Conservation (phyloP, 2,329 filamentous ascomycete genomes). For the Trichophyton benhamiae region DNA sequence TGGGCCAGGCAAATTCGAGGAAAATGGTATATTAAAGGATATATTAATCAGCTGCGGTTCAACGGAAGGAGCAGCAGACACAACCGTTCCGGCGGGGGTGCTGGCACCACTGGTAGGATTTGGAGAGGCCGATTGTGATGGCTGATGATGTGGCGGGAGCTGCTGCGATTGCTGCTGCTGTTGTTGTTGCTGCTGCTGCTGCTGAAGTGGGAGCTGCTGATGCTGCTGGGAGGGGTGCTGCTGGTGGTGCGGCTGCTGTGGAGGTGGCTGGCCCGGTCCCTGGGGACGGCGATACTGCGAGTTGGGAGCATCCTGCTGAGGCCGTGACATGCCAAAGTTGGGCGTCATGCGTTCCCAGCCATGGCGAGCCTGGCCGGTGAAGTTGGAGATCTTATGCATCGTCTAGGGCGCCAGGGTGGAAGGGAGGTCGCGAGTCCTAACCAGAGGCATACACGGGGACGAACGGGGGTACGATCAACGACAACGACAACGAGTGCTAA, state of each 20-base stretch:
- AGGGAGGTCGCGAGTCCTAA: background rate
- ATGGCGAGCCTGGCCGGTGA: constrained; percentile 53
- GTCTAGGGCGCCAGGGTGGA: constrained; percentile 13
- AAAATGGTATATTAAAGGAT: constrained; percentile 94
- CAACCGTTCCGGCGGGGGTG: constrained; percentile 47
- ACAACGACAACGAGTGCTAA: too few relatives aligned
- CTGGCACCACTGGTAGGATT: constrained; percentile 57
- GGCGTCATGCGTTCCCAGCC: constrained; percentile 57
- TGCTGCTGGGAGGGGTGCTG: background rate
- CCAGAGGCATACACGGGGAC: constrained; percentile 8
- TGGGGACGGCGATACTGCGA: constrained; percentile 44
- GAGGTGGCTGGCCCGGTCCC: constrained; percentile 39
- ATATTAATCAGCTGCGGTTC: constrained; percentile 74
- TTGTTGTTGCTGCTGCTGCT: background rate
- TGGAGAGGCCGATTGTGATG: constrained; percentile 36
- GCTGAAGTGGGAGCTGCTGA: constrained; percentile 30
- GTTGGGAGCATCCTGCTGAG: constrained; percentile 44
- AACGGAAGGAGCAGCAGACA: constrained; percentile 47
- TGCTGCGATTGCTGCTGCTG: background rate
- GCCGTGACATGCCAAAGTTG: constrained; percentile 50
- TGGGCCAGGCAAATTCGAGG: constrained; percentile 80
- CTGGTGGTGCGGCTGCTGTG: constrained; percentile 3
- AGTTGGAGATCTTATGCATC: constrained; percentile 59
- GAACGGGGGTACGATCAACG: background rate
- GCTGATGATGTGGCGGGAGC: background rate